Evolutionary conservation across 805 yeast species (phyloP).

Genomic region (Suhomyces sp.): DNA sequence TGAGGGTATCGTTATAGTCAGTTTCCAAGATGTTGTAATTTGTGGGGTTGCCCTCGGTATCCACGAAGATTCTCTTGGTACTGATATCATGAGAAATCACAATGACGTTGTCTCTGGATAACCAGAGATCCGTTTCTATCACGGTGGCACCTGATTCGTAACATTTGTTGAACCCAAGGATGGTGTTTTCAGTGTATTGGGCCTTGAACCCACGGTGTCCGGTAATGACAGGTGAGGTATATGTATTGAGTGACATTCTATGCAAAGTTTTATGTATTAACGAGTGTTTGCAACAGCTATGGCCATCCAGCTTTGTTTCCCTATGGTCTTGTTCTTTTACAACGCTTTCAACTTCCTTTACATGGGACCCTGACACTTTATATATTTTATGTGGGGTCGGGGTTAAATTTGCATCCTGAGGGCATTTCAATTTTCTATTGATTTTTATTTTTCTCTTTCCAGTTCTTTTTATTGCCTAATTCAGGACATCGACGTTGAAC

Average conservation of each 20-base stretch:
- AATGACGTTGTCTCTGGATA: constrained; percentile 35
- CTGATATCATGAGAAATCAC: constrained; percentile 41
- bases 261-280: background rate
- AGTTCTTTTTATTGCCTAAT: too few species aligned
- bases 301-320: too few species aligned
- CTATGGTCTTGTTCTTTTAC: too few species aligned
- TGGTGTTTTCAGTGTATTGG: constrained; percentile 39
- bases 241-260: constrained; percentile 5
- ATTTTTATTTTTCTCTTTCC: too few species aligned
- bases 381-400: too few species aligned
- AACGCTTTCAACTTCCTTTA: too few species aligned
- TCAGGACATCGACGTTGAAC: too few species aligned
- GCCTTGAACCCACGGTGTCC: constrained; percentile 48
- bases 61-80: constrained; percentile 39
- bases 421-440: too few species aligned
- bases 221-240: constrained; percentile 26
- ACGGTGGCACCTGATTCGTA: constrained; percentile 37
- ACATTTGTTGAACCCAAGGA: constrained; percentile 37
- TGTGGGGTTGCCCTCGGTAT: constrained; percentile 33
- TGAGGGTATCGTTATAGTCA: constrained; percentile 26
- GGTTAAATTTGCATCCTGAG: too few species aligned
- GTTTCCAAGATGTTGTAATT: constrained; percentile 35
- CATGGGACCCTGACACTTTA: too few species aligned
- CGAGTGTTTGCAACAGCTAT: too few species aligned
- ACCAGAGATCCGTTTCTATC: constrained; percentile 45